Base-by-base conservation (phyloP, 495 filamentous ascomycete genomes). In the Pseudevernia furfuracea region DNA sequence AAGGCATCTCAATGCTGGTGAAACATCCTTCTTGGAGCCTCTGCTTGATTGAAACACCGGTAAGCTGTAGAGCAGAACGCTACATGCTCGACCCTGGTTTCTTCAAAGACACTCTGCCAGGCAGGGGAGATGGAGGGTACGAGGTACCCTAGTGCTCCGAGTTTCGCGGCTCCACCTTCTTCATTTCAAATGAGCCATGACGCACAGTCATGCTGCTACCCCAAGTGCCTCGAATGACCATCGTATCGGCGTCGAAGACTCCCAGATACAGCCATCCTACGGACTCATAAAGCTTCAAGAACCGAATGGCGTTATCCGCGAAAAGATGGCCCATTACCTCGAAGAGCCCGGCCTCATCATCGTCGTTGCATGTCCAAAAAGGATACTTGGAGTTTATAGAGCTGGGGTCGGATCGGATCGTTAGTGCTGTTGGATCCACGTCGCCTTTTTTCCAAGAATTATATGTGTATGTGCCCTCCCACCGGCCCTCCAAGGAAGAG, bases 391-490 rank as follows among this genome's bases (percentile, higher is more conserved):
- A 41, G 19, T 17, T 2, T n/a, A 25, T 6, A 32, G 32, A 55
- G 5, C n/a, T 34, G 14, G 61, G 19, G 25, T 11, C 48, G 39
- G 38, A 44, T 43, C 19, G 21, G 4, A 66, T 39, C n/a, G 61
- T 43, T 21, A 66, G 34, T 38, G 4, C 41, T 46, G 60, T 58
- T n/a, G 32, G 2, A 14, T 46, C 64, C 11, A 65, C 39, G n/a
- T 30, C 38, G 19, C 52, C 60, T 58, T 64, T 41, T 8, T 2
- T 15, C 32, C 17, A 66, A 23, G 3, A 41, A n/a, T 10, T 32
- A 53, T 64, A 58, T 10, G 64, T 64, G 37, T 57, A 66, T 21
- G 44, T 66, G 10, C 64, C 64, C 32, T 34, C 14, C 64, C 64
- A 66, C 1, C 19, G 17, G 32, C 64, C 48, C 14, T 63, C 61